Conservation (phyloP, 139 green algal genomes). For the Coelastrella sp. region DNA sequence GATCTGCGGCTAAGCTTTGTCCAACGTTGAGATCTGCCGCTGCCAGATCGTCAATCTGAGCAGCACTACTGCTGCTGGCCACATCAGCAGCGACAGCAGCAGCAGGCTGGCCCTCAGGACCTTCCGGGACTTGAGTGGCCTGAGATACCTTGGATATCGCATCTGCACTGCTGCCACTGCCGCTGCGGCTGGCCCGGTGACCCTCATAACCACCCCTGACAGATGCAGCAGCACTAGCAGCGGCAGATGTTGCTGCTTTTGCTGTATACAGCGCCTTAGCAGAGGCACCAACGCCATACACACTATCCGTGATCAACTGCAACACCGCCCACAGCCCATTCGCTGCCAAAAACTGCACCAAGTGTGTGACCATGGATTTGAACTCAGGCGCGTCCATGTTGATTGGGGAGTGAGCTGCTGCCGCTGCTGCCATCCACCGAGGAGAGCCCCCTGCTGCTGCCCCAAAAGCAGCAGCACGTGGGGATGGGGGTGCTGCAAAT, state of each 20-base stretch:
- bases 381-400: constrained; percentile 13
- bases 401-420: neutral
- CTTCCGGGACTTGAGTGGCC: neutral
- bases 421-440: neutral
- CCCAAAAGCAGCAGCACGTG: neutral
- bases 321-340: constrained; percentile 35
- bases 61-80: too few species aligned
- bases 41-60: neutral
- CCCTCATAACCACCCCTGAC: neutral
- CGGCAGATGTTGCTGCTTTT: neutral
- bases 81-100: neutral
- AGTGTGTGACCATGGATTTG: constrained; percentile 13
- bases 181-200: neutral
- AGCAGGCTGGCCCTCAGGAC: neutral
- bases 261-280: constrained; percentile 44
- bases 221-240: neutral
- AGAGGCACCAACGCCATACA: constrained; percentile 37
- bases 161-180: neutral
- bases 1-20: neutral
- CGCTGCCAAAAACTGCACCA: constrained; percentile 43
- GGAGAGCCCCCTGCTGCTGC: constrained; percentile 4
- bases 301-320: constrained; percentile 29
- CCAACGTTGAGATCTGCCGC: neutral
- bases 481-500: neutral
- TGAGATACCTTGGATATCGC: neutral